These are phyloP conservation scores for Potentilla sterilis DNA, from an alignment of 306 rosid species.

Conservation along the genomic window DNA sequence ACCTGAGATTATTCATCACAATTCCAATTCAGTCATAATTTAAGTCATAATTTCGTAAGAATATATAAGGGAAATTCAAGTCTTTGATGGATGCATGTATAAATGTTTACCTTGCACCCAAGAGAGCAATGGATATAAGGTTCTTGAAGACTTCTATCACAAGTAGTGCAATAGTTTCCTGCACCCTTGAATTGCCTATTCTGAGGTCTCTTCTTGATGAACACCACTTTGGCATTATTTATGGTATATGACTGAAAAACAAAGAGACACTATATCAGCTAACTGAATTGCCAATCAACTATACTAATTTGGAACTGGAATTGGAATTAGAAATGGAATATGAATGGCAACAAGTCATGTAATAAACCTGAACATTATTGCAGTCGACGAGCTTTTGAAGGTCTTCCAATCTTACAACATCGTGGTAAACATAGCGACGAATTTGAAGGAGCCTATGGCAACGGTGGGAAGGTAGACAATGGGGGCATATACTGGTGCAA, in stretches of 20 bases:
- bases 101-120: constrained; percentile 74
- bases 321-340: not conserved
- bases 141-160: constrained; percentile 95
- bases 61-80: not conserved
- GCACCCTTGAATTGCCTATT: constrained; percentile 97
- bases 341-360: not conserved
- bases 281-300: not conserved
- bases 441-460: constrained; percentile 91
- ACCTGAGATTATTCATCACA: constrained; percentile 40
- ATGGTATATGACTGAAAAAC: constrained; percentile 72
- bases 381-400: constrained; percentile 93
- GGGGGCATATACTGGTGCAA: constrained; percentile 89
- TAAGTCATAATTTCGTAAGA: not conserved
- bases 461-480: constrained; percentile 87
- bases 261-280: not conserved
- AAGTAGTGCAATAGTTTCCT: constrained; percentile 90
- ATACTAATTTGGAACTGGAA: constrained; percentile 2
- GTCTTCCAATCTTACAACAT: constrained; percentile 90
- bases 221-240: constrained; percentile 94
- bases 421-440: constrained; percentile 95
- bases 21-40: not conserved
- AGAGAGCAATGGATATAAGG: constrained; percentile 95
- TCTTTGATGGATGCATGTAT: not conserved
- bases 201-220: constrained; percentile 95
- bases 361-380: constrained; percentile 78